Evolutionary conservation across 257 asterid genomes (phyloP).

Genomic region (Ajuga chamaepitys): DNA sequence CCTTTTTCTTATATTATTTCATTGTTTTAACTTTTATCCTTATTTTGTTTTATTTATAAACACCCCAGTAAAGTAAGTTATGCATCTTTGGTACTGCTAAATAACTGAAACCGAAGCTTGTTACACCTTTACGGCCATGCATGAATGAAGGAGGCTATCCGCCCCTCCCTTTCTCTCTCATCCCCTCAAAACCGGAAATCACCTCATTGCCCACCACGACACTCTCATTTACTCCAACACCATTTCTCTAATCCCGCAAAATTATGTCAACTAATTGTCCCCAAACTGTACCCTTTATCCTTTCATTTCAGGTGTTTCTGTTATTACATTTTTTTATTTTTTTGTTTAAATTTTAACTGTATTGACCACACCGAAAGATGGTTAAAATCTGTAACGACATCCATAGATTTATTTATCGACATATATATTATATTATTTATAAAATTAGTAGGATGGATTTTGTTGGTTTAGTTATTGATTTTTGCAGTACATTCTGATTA

Average conservation of each 20-base stretch:
- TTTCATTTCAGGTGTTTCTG: not conserved
- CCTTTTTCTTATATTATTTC: not conserved
- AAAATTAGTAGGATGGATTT: not conserved
- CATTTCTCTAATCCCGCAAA: constrained; percentile 3
- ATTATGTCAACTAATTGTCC: constrained; percentile 2
- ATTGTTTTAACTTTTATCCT: not conserved
- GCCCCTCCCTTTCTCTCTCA: not conserved
- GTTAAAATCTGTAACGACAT: constrained; percentile 1
- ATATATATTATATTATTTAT: too few relatives aligned
- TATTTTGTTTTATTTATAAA: not conserved
- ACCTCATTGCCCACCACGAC: constrained; percentile 10
- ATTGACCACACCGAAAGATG: constrained; percentile 6
- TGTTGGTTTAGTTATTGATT: constrained; percentile 5
- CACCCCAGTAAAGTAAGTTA: not conserved
- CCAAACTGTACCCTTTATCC: not conserved
- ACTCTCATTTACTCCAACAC: constrained; percentile 1
- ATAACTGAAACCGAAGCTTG: not conserved
- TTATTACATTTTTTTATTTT: not conserved
- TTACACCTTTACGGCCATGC: constrained; percentile 24
- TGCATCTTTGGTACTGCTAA: not conserved
- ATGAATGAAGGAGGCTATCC: constrained; percentile 24
- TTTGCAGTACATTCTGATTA: constrained; percentile 8
- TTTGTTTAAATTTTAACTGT: not conserved
- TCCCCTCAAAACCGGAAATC: constrained; percentile 17
- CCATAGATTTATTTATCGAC: not conserved